Conservation (phyloP, 805 yeast species). For the Wickerhamiella parazyma region DNA sequence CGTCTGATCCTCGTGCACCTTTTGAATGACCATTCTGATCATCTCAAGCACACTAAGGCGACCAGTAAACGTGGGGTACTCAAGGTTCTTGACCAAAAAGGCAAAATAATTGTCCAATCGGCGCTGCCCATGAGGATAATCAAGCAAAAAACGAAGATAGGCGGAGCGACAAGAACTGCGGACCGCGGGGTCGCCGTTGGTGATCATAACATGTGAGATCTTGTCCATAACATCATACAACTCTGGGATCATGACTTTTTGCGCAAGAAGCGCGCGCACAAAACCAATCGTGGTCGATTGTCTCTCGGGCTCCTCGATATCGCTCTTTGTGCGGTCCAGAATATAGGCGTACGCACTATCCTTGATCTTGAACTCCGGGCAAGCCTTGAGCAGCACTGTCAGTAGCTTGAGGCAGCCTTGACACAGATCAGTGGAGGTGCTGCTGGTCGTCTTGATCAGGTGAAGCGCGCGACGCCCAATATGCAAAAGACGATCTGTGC, state of each 20-base stretch:
- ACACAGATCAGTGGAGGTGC: constrained; percentile 63
- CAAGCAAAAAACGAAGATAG: constrained; percentile 76
- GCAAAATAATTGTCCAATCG: constrained; percentile 71
- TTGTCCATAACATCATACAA: constrained; percentile 78
- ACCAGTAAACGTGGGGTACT: constrained; percentile 76
- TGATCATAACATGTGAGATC: constrained; percentile 73
- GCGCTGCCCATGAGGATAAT: constrained; percentile 85
- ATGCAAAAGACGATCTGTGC: constrained; percentile 24
- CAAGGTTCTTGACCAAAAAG: constrained; percentile 63
- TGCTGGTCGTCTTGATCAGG: constrained; percentile 60
- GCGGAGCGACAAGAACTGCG: constrained; percentile 74
- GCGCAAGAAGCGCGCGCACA: constrained; percentile 60
- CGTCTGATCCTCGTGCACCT: constrained; percentile 39
- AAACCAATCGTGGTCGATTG: constrained; percentile 84
- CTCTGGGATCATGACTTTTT: constrained; percentile 69
- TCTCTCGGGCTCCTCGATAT: constrained; percentile 74
- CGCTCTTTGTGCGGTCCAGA: constrained; percentile 62
- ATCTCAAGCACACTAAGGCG: constrained; percentile 85
- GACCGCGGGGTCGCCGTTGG: constrained; percentile 70
- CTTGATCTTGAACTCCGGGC: constrained; percentile 49
- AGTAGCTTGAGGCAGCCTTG: constrained; percentile 68
- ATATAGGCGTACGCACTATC: constrained; percentile 62
- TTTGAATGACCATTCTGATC: constrained; percentile 53
- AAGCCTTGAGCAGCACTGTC: constrained; percentile 45
- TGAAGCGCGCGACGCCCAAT: constrained; percentile 26